Evolutionary conservation across 306 rosid species (phyloP), one percentile per base, ranked within the genome.

Genomic region (Pterocarpus santalinus): DNA sequence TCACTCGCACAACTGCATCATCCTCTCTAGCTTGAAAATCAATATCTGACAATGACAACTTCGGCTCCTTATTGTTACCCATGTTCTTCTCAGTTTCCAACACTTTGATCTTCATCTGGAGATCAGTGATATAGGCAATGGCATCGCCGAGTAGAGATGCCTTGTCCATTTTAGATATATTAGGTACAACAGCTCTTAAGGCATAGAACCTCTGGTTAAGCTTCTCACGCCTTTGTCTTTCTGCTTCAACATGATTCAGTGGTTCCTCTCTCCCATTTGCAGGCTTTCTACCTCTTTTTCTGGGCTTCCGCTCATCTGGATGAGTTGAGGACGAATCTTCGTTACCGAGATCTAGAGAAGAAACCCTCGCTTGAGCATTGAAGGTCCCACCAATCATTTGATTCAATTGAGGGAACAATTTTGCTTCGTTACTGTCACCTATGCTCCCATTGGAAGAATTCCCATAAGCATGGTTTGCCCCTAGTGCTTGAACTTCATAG

Each of bases 231-330:
- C 98, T 88, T 87, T 94, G 98, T 57, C 98, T 82, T 84, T 94
- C 98, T 1, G 98, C 98, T 86, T 92, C 98, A 63, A 94, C 98
- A 32, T 94, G 98, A 81, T 94, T 94, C 77, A 94, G 79, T 1
- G 98, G 97, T 66, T 94, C 98, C 90, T 94, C 98, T 72, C 98
- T 88, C 51, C 97, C 98, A 81, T 94, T 94, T 7, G 98, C 95
- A 17, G 98, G 98, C 86, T 94, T 94, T 81, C 98, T 88, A 61
- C 98, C 98, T 81, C 98, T 88, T 84, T 94, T 94, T 66, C 97
- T 89, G 2, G 98, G 98, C 78, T 94, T 94, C 62, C 89, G 80
- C 82, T 94, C 98, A 58, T 92, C 98, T 47, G 83, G 81, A 72
- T 80, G 97, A 79, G 89, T 77, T 1, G 87, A 83, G 28, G 80